A percentile compares a stretch with the other conserved stretches of the same genome.
Conservation (phyloP, 163 green algal genomes). For the Chloromonas sp. region DNA sequence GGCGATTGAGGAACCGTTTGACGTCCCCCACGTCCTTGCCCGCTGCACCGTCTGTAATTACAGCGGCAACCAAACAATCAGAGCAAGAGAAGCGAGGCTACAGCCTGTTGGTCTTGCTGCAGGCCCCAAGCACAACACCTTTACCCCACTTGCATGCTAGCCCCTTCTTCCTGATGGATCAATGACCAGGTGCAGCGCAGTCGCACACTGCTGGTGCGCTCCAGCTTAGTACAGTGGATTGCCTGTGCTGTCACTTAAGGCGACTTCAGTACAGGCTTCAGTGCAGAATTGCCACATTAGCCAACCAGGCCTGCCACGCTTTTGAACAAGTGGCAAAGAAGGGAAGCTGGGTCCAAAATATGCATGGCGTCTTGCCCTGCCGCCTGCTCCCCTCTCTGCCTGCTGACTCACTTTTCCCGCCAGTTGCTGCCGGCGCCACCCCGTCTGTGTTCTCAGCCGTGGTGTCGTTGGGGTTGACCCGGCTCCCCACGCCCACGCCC, state of each 20-base stretch:
- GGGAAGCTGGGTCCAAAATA: too few relatives aligned
- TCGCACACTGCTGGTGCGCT: not conserved
- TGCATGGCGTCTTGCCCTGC: too few relatives aligned
- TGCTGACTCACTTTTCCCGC: too few relatives aligned
- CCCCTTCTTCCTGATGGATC: not conserved
- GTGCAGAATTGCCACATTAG: too few relatives aligned
- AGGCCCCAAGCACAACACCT: not conserved
- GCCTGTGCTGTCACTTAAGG: too few relatives aligned
- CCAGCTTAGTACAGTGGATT: too few relatives aligned
- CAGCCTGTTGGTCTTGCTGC: not conserved
- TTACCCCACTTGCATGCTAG: not conserved
- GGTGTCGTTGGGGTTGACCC: slow-evolving; percentile 24
- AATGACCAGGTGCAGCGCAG: not conserved
- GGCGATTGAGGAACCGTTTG: slow-evolving; percentile 83
- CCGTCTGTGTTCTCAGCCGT: slow-evolving; percentile 41
- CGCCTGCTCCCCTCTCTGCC: too few relatives aligned
- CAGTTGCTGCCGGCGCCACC: too few relatives aligned
- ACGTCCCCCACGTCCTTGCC: slow-evolving; percentile 9
- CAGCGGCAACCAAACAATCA: not conserved
- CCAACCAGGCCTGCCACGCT: not conserved
- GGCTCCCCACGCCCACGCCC: slow-evolving; percentile 3
- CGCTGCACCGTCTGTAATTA: not conserved
- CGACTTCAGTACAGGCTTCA: too few relatives aligned
- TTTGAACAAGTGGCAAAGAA: not conserved
- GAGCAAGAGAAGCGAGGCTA: not conserved